Evolutionary conservation across 805 yeast genomes (phyloP), one percentile per base, ranked within the genome.

Genomic region (Yarrowia bubula): DNA sequence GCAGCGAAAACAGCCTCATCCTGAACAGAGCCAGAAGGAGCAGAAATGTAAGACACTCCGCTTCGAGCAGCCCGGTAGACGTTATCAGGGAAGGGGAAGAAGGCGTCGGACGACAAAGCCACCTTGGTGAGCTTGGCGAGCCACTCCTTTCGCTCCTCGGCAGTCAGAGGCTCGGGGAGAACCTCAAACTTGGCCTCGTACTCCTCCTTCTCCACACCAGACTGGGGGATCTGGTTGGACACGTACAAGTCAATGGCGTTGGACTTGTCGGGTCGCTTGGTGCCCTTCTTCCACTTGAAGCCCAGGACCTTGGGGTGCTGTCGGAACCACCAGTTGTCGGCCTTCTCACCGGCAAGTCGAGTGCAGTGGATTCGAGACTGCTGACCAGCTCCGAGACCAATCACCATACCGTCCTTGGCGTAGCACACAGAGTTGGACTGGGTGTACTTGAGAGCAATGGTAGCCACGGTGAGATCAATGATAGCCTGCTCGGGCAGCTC

Each of bases 41-140:
- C 99, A 73, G 97, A 96, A 75, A 95, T 83, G 80, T 81, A 95
- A 78, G 90, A 91, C 72, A 92, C 99, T 77, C 99, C 99, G 17
- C 96, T 88, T 82, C 90, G 86, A 62, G 87, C 97, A 69, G 98
- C 98, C 78, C 99, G 87, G 86, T 93, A 92, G 71, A 95, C 97
- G 75, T 95, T 95, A 79, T 95, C 99, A 70, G 98, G 95, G 95
- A 95, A 95, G 79, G 99, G 99, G 96, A 95, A 95, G 86, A 95
- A 95, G 33, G 99, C 99, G 76, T 95, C 99, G 3, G 98, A 92
- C 15, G 97, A 88, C 71, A 92, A 82, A 11, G 98, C 92, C 66
- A 95, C 99, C 72, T 90, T 86, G 67, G 81, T 84, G 77, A 92
- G 83, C 80, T 92, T 85, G 68, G 79, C 72, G 70, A 88, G 79